Base-by-base conservation (phyloP, 116 monocot species). In the Phalaenopsis hybrid region DNA sequence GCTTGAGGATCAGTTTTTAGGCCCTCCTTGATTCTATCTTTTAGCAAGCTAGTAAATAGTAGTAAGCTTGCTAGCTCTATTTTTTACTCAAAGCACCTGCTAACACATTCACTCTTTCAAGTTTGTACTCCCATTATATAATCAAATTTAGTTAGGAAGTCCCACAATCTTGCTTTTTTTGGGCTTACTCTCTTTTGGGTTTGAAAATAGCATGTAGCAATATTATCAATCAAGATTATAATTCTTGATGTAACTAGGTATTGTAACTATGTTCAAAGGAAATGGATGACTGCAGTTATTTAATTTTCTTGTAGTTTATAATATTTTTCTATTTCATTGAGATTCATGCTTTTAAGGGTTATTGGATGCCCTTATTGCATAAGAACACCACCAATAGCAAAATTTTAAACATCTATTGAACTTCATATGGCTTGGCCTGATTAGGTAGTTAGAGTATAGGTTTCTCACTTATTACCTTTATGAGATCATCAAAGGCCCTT, bases 91-190 rank as follows among this genome's bases (percentile, higher is more conserved):
- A 20, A 9, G 57, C 15, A 59, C 58, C 79, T 0, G 41, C 79
- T 16, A 79, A 28, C 48, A 61, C 13, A 37, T 63, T 79, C 1
- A 3, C 44, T 1, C n/a, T 61, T 2, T 8, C 59, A 0, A 43
- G 18, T 41, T 61, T 79, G 37, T 79, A 61, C 13, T 43, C 41
- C 21, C 37, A 79, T 15, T 2, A 8, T 16, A 20, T 20, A 61
- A 37, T 79, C 59, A 21, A 79, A 79, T 8, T 79, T 25, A 16
- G 57, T 12, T 61, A 79, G 20, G 11, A 79, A 79, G n/a, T 79
- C 58, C 9, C 61, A 18, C 61, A 59, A 79, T 18, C 79, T 48
- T 18, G 41, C 61, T 9, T 79, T 43, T 61, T 79, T 79, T 11
- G 61, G 18, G 8, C 17, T 28, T 18, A 79, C 12, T 44, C 43